Evolutionary conservation across 805 yeast genomes (phyloP), one percentile per base, ranked within the genome.

Genomic region (Clavispora santaluciae): DNA sequence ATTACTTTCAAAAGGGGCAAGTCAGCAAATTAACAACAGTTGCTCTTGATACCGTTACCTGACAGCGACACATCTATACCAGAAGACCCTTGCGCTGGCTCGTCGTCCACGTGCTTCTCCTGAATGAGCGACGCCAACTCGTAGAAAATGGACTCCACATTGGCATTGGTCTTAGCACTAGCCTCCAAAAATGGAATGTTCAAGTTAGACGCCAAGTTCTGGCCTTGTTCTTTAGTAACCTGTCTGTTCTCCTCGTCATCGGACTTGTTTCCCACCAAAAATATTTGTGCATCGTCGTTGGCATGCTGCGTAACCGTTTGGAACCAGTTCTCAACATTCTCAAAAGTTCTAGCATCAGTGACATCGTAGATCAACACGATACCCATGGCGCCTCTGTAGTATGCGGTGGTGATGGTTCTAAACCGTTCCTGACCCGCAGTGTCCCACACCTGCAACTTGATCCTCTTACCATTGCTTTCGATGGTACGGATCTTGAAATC

Each of bases 351-450:
- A 59, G 90, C 91, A 59, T 86, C 93, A 15, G 89, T 81, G 36
- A 85, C 91, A 61, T 86, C 95, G 60, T 85, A 86, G 26, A 86
- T 89, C 56, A 86, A 74, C 38, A 85, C 81, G 55, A 86, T 85
- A 48, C 95, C 95, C 81, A 83, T 82, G 43, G 95, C 93, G 43
- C 95, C 95, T 64, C 95, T 79, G 66, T 86, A 86, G 65, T 86
- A 86, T 1, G 95, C 91, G n/a, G 93, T 84, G 36, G 93, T 90
- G 68, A 89, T 89, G 31, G 96, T 87, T 68, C 96, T 79, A 70
- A 89, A 89, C 58, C 96, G 75, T 63, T 89, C 96, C 68, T 89
- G 96, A n/a, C 96, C 96, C 1, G 96, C 96, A 30, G 96, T 89
- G 62, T 89, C 96, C 96, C 96, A 85, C 33, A 91, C 86, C 65